Evolutionary conservation across 495 filamentous ascomycete genomes (phyloP), one percentile per base, ranked within the genome.

Genomic region (Neurospora sp.): DNA sequence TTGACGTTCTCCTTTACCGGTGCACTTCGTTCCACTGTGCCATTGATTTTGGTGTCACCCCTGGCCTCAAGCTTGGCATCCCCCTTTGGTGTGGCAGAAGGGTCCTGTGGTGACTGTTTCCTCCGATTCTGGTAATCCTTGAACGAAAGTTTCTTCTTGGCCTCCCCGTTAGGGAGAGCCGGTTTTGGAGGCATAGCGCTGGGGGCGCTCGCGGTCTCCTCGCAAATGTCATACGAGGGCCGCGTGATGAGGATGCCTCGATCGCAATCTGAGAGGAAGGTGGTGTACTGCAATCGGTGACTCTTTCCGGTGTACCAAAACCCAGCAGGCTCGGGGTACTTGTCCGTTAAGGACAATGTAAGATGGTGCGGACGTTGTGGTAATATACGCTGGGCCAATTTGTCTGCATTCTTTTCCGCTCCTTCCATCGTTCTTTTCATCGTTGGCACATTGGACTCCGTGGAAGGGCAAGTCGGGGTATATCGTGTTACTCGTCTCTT

Each of bases 351-450:
- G 41, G 80, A 82, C 70, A 83, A 73, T 22, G 83, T 82, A 41
- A 87, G 79, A 72, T 83, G 82, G 59, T 85, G 82, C 69, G 84
- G 82, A 70, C 79, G 76, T 71, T 77, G 75, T 40, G 85, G 85
- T 68, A 87, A 78, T 40, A 84, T 78, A 71, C 77, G 76, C 79
- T 84, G 76, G 74, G 79, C 81, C 75, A 86, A 75, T 70, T 74
- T 77, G 44, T 84, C 72, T 81, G 82, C 82, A 76, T 78, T 82
- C 76, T 82, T 82, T 73, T 78, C 82, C 81, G 83, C 82, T 77
- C 79, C 82, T 81, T 87, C 85, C 85, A 87, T 87, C 79, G 74
- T 85, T 82, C 73, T 75, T 74, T 78, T 78, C 77, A 80, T 80
- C 76, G 73, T 70, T 75, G 72, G 70, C 74, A 77, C 79, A 79